These are phyloP conservation scores for Ophiocordyceps robertsii DNA, from an alignment of 2,329 filamentous ascomycete species.

Conservation along the genomic window DNA sequence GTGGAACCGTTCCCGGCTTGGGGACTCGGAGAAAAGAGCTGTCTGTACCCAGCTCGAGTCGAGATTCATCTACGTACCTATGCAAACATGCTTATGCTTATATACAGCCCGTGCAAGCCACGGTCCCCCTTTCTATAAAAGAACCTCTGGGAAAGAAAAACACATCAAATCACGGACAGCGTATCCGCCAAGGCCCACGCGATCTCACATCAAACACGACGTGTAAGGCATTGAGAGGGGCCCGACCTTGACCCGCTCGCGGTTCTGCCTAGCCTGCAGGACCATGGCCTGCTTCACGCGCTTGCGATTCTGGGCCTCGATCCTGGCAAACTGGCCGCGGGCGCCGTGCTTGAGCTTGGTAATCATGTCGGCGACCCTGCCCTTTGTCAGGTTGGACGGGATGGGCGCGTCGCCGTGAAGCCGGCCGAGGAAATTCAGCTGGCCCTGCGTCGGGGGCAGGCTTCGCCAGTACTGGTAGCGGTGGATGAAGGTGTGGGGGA, in stretches of 20 bases:
- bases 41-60: too few relatives aligned
- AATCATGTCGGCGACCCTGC: conserved; percentile 79
- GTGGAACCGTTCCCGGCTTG: too few relatives aligned
- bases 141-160: too few relatives aligned
- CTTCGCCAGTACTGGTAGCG: conserved; percentile 58
- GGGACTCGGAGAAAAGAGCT: neutral
- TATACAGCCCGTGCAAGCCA: too few relatives aligned
- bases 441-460: conserved; percentile 46
- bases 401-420: conserved; percentile 40
- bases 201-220: neutral
- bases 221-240: conserved; percentile 23
- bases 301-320: conserved; percentile 39
- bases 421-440: conserved; percentile 60
- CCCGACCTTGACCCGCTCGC: conserved; percentile 43
- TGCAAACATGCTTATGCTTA: too few relatives aligned
- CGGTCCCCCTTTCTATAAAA: too few relatives aligned
- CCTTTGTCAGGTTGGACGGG: conserved; percentile 53
- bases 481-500: conserved; percentile 53
- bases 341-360: conserved; percentile 82
- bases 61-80: too few relatives aligned
- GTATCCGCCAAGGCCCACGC: too few relatives aligned
- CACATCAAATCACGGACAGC: too few relatives aligned
- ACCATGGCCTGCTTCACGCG: conserved; percentile 22
- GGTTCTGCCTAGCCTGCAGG: conserved; percentile 24
- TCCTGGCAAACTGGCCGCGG: conserved; percentile 43